Evolutionary conservation across 2,329 filamentous ascomycete genomes (phyloP).

Genomic region (Zymoseptoria brevis): DNA sequence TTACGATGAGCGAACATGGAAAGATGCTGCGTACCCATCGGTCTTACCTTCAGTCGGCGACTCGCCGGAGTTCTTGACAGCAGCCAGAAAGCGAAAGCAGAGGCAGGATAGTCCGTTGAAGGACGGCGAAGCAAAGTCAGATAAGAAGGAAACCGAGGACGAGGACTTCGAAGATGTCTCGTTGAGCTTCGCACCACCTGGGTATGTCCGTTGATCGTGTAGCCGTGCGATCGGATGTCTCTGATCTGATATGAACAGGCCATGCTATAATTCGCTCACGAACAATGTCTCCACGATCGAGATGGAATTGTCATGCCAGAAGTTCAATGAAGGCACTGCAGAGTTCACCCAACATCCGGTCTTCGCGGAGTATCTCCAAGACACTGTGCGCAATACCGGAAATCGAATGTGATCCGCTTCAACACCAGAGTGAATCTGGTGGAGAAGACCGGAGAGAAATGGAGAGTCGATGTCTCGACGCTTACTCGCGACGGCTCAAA

Average conservation of each 20-base stretch:
- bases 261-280: constrained; percentile 45
- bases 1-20: constrained; percentile 42
- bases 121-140: neutral
- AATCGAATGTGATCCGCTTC: constrained; percentile 47
- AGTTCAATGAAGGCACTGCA: constrained; percentile 53
- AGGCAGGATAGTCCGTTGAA: constrained; percentile 15
- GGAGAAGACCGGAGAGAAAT: constrained; percentile 41
- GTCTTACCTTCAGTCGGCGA: constrained; percentile 31
- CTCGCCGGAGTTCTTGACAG: constrained; percentile 19
- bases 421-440: constrained; percentile 52
- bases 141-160: neutral
- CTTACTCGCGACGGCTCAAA: constrained; percentile 25
- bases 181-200: constrained; percentile 40
- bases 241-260: constrained; percentile 27
- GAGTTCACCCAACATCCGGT: constrained; percentile 52
- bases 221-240: neutral
- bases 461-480: constrained; percentile 46
- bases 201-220: constrained; percentile 25
- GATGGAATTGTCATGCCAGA: constrained; percentile 42
- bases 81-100: neutral
- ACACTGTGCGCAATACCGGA: constrained; percentile 45
- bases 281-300: constrained; percentile 49
- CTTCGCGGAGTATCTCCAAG: constrained; percentile 54
- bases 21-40: constrained; percentile 43
- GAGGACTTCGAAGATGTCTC: constrained; percentile 4